Base-by-base conservation (phyloP, 768 basidiomycete species). In the Austroboletus eburneus region DNA sequence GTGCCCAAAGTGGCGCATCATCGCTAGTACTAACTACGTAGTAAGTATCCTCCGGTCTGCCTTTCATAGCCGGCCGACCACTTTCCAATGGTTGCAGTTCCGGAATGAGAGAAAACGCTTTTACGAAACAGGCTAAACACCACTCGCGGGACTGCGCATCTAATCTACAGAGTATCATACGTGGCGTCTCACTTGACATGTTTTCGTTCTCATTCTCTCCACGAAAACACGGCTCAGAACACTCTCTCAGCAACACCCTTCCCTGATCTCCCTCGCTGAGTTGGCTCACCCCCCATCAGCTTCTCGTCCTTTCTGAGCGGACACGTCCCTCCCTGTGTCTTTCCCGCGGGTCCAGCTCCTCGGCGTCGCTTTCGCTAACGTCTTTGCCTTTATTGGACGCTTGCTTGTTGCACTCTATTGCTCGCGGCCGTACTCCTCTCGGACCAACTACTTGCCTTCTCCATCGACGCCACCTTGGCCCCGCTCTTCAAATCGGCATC, bases 1-100 rank as follows among this genome's bases (percentile, higher is more conserved):
- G 18, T 24, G 23, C n/a, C 4, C 30, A 36, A 8, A 9, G 34
- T 45, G 48, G 48, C 47, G 43, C 42, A 45, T 45, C 43, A 32
- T 7, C 8, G 8, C 12, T 13, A 44, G 13, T 36, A 12, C 14
- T 7, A 32, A 13, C 12, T 32, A 13, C 3, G 9, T 4, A 32
- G 30, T 4, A 32, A n/a, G n/a, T 6, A 4, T 4, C 30, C 30
- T 32, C 13, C 13, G 30, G 30, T 13, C 30, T 3, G 12, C 30
- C 4, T 32, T 13, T 7, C 14, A 32, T 13, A 32, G 9, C 30
- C 30, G 30, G 30, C 14, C 30, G 30, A 32, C 14, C 30, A 7
- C 14, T 7, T 13, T 32, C 9, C 30, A 32, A 32, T 32, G 30
- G 14, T 13, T n/a, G n/a, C n/a, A n/a, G n/a, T n/a, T n/a, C n/a